Conservation (phyloP, 23 red algal species). For the Porphyridium purpureum region DNA sequence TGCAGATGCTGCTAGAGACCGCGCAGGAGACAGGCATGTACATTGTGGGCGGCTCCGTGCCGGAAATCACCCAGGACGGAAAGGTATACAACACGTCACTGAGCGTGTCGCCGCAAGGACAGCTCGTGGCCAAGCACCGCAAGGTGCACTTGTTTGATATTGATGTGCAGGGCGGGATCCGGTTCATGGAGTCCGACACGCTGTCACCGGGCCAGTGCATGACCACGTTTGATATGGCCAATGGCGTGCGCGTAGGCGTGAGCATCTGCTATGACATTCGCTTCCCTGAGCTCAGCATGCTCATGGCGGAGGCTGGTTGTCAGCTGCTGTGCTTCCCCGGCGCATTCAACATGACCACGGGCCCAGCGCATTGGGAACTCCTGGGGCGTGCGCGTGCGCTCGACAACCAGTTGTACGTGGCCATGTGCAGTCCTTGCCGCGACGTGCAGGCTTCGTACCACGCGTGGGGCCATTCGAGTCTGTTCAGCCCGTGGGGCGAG, state of each 20-base stretch:
- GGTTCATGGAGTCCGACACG: constrained; percentile 75
- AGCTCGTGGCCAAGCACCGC: constrained; percentile 75
- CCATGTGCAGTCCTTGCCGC: constrained; percentile 50
- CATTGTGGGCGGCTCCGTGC: constrained; percentile 82
- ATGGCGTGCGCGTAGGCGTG: constrained; percentile 41
- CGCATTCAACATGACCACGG: constrained; percentile 99
- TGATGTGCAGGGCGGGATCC: constrained; percentile 77
- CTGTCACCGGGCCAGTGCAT: constrained; percentile 44
- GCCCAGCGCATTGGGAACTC: constrained; percentile 95
- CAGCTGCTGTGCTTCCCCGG: constrained; percentile 61
- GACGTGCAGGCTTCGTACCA: constrained; percentile 39
- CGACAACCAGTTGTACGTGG: constrained; percentile 90
- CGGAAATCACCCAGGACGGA: constrained; percentile 33
- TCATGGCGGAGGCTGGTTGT: constrained; percentile 24
- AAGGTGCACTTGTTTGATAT: constrained; percentile 98
- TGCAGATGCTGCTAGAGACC: constrained; percentile 33
- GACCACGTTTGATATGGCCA: constrained; percentile 42
- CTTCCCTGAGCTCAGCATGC: constrained; percentile 73
- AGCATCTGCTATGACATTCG: constrained; percentile 96
- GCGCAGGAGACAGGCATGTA: constrained; percentile 35
- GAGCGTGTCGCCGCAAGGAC: constrained; percentile 38
- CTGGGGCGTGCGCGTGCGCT: constrained; percentile 61
- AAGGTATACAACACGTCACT: constrained; percentile 74
- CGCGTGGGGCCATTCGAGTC: constrained; percentile 78
- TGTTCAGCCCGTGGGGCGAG: constrained; percentile 88